phyloP scores from a whole-genome alignment of 2,329 filamentous ascomycete species.

The Bimuria novae-zelandiae region DNA sequence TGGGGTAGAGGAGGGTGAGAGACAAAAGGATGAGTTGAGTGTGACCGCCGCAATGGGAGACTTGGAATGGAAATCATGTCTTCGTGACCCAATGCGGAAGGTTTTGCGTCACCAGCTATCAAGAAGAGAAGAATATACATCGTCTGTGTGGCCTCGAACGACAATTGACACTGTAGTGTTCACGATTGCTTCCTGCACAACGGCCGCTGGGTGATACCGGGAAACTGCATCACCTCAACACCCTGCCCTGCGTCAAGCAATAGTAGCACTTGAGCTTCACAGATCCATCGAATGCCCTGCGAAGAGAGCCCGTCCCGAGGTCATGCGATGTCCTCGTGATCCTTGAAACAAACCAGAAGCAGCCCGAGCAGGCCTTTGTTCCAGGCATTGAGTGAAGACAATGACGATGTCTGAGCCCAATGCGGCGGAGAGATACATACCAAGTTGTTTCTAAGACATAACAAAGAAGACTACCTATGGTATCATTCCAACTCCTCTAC shows the following conservation, averaged over 20 bases:
- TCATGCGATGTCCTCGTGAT: neutral
- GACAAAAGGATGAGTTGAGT: neutral
- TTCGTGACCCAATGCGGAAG: slow-evolving; percentile 2
- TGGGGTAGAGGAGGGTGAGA: neutral
- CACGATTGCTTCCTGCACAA: neutral
- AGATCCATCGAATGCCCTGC: neutral
- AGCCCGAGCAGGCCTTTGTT: neutral
- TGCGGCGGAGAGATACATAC: neutral
- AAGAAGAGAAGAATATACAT: neutral
- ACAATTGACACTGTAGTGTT: neutral
- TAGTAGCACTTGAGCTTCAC: neutral
- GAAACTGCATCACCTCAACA: neutral
- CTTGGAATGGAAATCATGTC: slow-evolving; percentile 3
- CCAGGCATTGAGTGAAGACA: neutral
- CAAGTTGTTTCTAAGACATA: neutral
- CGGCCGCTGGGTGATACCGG: neutral
- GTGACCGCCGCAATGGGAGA: neutral
- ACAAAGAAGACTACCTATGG: slow-evolving; percentile 1
- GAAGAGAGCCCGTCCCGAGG: neutral
- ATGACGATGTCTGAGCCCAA: slow-evolving; percentile 2
- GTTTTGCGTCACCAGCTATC: neutral
- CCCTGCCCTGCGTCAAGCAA: neutral
- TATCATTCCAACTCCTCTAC: neutral
- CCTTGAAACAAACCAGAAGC: neutral
- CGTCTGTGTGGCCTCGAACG: neutral